Conservation (phyloP, 371 early-diverging fungal genomes). For the Mucor piriformis region DNA sequence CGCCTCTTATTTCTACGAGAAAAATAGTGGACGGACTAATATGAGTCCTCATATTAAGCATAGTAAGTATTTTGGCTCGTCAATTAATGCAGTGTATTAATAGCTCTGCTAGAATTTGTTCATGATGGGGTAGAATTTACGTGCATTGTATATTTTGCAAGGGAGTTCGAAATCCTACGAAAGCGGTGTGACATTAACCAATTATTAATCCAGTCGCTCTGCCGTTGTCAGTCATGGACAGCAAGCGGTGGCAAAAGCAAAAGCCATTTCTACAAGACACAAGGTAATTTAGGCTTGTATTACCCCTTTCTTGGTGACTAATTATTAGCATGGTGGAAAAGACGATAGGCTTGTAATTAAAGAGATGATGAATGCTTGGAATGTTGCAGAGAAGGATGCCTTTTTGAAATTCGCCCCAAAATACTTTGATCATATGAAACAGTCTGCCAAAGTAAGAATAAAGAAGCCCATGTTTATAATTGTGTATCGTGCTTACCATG, state of each 20-base stretch:
- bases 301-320: neutral
- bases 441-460: conserved; percentile 42
- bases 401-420: conserved; percentile 88
- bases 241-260: conserved; percentile 85
- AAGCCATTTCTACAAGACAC: conserved; percentile 64
- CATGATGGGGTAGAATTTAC: conserved; percentile 73
- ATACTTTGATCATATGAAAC: conserved; percentile 87
- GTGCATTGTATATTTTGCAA: conserved; percentile 86
- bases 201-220: conserved; percentile 74
- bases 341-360: conserved; percentile 91
- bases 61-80: conserved; percentile 21
- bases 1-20: conserved; percentile 26
- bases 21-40: neutral
- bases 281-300: conserved; percentile 40
- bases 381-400: conserved; percentile 82
- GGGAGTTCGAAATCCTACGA: conserved; percentile 85
- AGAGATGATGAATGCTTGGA: conserved; percentile 78
- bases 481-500: neutral
- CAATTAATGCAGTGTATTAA: neutral
- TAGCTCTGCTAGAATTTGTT: conserved; percentile 55
- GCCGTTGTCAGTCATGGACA: conserved; percentile 79
- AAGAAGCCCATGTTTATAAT: neutral
- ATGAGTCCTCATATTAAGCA: conserved; percentile 48
- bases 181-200: conserved; percentile 79
- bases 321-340: conserved; percentile 4